Evolutionary conservation across 257 asterid genomes (phyloP).

Genomic region (Nyctanthes arbortristis): DNA sequence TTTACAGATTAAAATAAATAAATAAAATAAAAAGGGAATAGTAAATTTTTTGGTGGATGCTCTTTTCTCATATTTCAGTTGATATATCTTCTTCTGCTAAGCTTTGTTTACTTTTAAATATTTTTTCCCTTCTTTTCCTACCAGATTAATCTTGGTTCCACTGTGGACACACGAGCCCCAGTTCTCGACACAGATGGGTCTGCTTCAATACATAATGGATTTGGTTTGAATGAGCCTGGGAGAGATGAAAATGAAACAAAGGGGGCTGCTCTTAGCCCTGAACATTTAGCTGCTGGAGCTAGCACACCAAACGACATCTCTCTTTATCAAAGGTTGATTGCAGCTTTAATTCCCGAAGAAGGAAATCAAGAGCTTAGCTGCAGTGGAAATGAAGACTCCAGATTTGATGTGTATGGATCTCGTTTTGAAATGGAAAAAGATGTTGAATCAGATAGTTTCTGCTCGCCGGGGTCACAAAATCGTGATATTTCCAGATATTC

Average conservation of each 20-base stretch:
- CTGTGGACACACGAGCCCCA: constrained; percentile 38
- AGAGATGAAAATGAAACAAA: constrained; percentile 52
- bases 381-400: constrained; percentile 48
- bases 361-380: constrained; percentile 45
- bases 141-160: constrained; percentile 57
- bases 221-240: constrained; percentile 45
- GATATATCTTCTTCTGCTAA: background rate
- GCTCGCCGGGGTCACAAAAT: constrained; percentile 40
- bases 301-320: constrained; percentile 52
- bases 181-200: constrained; percentile 52
- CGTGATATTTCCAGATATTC: constrained; percentile 46
- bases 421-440: constrained; percentile 54
- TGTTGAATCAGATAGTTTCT: constrained; percentile 45
- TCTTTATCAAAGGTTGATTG: constrained; percentile 72
- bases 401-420: constrained; percentile 46
- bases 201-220: constrained; percentile 39
- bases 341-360: constrained; percentile 85
- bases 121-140: constrained; percentile 9
- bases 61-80: background rate
- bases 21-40: too few relatives aligned
- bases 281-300: constrained; percentile 43
- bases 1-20: too few relatives aligned
- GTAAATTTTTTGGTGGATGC: too few relatives aligned
- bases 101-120: constrained; percentile 3
- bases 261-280: constrained; percentile 52